phyloP scores from a whole-genome alignment of 768 basidiomycete species.

The Rhizopogon vulgaris region DNA sequence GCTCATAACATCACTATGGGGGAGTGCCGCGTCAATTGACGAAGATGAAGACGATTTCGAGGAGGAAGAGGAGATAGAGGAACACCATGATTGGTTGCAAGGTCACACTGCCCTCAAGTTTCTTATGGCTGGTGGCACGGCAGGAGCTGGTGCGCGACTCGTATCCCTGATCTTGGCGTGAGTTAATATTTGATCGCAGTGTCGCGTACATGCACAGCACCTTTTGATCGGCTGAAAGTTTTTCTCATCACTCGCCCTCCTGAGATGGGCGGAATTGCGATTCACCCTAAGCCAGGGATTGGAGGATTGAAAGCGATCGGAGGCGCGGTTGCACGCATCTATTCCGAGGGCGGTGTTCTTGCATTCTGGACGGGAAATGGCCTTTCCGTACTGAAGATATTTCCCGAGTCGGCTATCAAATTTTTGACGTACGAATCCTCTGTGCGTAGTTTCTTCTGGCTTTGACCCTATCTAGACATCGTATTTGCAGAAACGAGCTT shows the following conservation, averaged over 20 bases:
- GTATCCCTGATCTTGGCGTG: not conserved
- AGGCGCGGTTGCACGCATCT: conserved; percentile 74
- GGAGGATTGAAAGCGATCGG: conserved; percentile 59
- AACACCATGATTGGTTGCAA: conserved; percentile 56
- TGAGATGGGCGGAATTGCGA: conserved; percentile 54
- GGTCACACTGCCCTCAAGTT: conserved; percentile 79
- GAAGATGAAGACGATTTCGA: conserved; percentile 35
- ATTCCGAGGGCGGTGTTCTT: conserved; percentile 80
- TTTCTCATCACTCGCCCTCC: conserved; percentile 90
- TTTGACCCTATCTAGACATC: conserved; percentile 11
- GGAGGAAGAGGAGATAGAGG: conserved; percentile 54
- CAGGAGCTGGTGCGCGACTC: conserved; percentile 73
- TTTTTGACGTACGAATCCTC: conserved; percentile 94
- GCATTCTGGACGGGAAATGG: conserved; percentile 99
- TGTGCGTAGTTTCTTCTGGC: conserved; percentile 41
- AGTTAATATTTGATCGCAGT: conserved; percentile 42
- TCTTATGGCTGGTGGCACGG: conserved; percentile 88
- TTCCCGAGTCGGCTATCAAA: conserved; percentile 98
- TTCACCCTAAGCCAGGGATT: conserved; percentile 38
- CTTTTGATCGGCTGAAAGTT: conserved; percentile 94
- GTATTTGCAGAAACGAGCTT: conserved; percentile 75
- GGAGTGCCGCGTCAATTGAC: conserved; percentile 17
- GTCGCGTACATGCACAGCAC: conserved; percentile 93
- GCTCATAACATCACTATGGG: conserved; percentile 15
- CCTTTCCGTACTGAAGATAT: conserved; percentile 90